A percentile compares a stretch with the other conserved stretches of the same genome.
Evolutionary conservation across 73 alveolate genomes (phyloP).

Genomic region (Paramecium tetraurelia): DNA sequence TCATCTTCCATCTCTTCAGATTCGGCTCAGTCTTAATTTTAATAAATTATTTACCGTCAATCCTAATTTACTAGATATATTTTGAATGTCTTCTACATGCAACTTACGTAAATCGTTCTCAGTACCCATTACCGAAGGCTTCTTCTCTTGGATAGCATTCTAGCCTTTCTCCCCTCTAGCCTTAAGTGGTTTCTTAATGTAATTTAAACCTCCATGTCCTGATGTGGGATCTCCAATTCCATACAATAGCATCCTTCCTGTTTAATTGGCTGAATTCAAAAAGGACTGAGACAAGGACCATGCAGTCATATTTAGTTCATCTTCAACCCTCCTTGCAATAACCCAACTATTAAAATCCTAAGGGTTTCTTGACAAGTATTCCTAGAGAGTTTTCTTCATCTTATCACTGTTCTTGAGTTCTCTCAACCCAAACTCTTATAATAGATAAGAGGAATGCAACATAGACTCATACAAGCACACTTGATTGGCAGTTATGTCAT

Average conservation of each 20-base stretch:
- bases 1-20: constrained; percentile 21
- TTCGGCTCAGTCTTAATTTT: background rate
- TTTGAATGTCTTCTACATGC: constrained; percentile 81
- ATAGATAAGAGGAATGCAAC: constrained; percentile 56
- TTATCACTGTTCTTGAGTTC: constrained; percentile 92
- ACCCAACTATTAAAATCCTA: constrained; percentile 38
- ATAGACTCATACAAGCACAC: constrained; percentile 95
- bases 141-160: constrained; percentile 73
- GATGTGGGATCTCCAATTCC: constrained; percentile 98
- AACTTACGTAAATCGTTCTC: constrained; percentile 94
- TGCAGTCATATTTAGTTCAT: constrained; percentile 95
- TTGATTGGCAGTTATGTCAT: constrained; percentile 88
- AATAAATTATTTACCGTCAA: constrained; percentile 15
- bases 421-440: constrained; percentile 78
- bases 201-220: constrained; percentile 97
- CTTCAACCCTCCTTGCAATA: constrained; percentile 91
- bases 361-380: constrained; percentile 80
- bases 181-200: constrained; percentile 90
- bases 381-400: constrained; percentile 85
- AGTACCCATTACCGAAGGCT: constrained; percentile 88
- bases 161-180: constrained; percentile 62
- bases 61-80: constrained; percentile 66
- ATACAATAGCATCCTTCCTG: constrained; percentile 92
- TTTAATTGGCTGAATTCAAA: constrained; percentile 74
- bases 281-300: constrained; percentile 92